These are phyloP conservation scores for Trichoderma simmonsii DNA, from an alignment of 2,329 filamentous ascomycete genomes.

Conservation along the genomic window DNA sequence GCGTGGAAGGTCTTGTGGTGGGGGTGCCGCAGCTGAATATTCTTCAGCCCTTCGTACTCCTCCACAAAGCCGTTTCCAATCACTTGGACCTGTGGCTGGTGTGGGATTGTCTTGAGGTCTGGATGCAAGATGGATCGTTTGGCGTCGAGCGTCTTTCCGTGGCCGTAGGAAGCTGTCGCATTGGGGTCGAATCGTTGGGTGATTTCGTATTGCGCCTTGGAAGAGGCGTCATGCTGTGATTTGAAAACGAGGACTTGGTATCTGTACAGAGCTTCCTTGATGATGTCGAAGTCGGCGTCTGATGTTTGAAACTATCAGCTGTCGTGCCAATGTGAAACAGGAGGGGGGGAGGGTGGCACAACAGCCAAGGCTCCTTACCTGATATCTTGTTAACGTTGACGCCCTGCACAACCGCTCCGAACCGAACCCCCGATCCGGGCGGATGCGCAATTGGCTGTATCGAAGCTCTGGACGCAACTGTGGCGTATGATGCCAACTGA, in stretches of 20 bases:
- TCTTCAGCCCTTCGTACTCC: conserved; percentile 66
- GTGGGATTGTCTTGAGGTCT: conserved; percentile 75
- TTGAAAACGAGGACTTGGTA: conserved; percentile 71
- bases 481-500: conserved; percentile 17
- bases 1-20: conserved; percentile 77
- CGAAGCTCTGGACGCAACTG: conserved; percentile 8
- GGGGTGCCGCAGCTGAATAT: conserved; percentile 68
- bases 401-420: conserved; percentile 58
- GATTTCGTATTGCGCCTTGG: conserved; percentile 70
- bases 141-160: conserved; percentile 69
- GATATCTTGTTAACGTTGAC: conserved; percentile 60
- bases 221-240: conserved; percentile 59
- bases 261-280: conserved; percentile 64
- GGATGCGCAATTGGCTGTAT: conserved; percentile 15
- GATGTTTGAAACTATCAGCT: neutral
- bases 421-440: conserved; percentile 45
- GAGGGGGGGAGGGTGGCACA: conserved; percentile 25
- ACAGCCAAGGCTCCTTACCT: conserved; percentile 41
- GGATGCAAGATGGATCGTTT: conserved; percentile 68
- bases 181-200: conserved; percentile 71
- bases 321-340: neutral
- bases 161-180: conserved; percentile 63
- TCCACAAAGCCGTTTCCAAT: conserved; percentile 72
- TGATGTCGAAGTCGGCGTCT: conserved; percentile 63
- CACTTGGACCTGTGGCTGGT: conserved; percentile 72